Evolutionary conservation across 192 early-diverging fungal species (phyloP).

Genomic region (Linnemannia exigua): DNA sequence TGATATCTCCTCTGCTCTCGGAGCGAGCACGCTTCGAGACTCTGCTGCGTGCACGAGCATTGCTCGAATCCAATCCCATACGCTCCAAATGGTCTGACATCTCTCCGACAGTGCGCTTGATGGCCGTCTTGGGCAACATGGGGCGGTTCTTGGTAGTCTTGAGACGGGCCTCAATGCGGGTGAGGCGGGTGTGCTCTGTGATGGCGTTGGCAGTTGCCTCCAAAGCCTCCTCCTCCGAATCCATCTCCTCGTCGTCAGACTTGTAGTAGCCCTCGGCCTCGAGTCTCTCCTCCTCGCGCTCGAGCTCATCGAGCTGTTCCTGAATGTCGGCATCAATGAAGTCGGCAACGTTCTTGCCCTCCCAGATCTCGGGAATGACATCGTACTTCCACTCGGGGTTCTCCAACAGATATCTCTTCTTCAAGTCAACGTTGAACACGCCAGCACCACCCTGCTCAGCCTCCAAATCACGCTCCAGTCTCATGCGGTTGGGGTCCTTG

Average conservation of each 20-base stretch:
- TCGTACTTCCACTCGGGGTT: slow-evolving; percentile 96
- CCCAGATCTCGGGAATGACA: slow-evolving; percentile 96
- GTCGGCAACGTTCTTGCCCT: slow-evolving; percentile 98
- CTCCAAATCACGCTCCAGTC: slow-evolving; percentile 93
- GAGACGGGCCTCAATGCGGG: slow-evolving; percentile 77
- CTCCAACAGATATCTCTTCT: slow-evolving; percentile 88
- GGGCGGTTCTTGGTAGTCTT: slow-evolving; percentile 85
- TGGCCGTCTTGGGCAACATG: slow-evolving; percentile 72
- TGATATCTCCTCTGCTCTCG: slow-evolving; percentile 73
- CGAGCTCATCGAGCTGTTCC: slow-evolving; percentile 91
- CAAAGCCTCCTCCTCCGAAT: slow-evolving; percentile 86
- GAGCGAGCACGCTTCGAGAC: slow-evolving; percentile 80
- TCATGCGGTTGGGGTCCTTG: slow-evolving; percentile 83
- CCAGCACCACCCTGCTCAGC: slow-evolving; percentile 91
- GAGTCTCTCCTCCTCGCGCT: slow-evolving; percentile 95
- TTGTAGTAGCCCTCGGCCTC: slow-evolving; percentile 93
- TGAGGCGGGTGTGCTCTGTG: slow-evolving; percentile 86
- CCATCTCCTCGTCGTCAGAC: slow-evolving; percentile 77
- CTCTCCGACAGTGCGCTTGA: slow-evolving; percentile 56
- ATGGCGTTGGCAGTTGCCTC: slow-evolving; percentile 81
- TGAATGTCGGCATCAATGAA: slow-evolving; percentile 98
- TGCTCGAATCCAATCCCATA: slow-evolving; percentile 78
- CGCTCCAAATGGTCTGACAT: slow-evolving; percentile 80
- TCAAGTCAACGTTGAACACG: slow-evolving; percentile 94
- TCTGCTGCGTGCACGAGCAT: slow-evolving; percentile 72